A percentile compares a stretch with the other conserved stretches of the same genome.
Conservation (phyloP, 345 rosid species). For the Camelina sativa region DNA sequence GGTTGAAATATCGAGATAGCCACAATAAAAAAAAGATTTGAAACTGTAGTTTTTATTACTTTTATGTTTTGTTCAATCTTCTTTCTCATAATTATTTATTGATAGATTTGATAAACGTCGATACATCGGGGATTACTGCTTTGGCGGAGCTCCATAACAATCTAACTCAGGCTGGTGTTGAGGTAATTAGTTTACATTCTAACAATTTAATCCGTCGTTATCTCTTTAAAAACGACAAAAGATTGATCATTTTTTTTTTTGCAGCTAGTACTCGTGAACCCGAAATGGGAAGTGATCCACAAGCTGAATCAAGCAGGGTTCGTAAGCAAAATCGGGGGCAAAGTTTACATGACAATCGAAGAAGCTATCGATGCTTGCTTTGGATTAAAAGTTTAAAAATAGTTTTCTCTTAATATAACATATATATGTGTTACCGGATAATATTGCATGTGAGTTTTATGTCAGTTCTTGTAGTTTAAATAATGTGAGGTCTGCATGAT, state of each 20-base stretch:
- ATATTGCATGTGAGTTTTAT: constrained; percentile 31
- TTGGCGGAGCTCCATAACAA: constrained; percentile 64
- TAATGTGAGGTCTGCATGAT: constrained; percentile 20
- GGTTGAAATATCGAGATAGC: neutral
- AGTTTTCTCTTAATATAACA: neutral
- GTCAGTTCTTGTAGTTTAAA: neutral
- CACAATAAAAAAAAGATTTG: neutral
- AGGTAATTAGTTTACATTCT: constrained; percentile 50
- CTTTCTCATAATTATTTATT: neutral
- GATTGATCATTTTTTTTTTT: neutral
- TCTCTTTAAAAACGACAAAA: neutral
- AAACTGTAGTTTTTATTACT: neutral
- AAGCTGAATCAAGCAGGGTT: constrained; percentile 70
- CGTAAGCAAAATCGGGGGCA: constrained; percentile 64
- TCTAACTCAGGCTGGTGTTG: constrained; percentile 53
- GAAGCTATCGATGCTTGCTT: constrained; percentile 75
- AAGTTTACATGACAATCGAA: constrained; percentile 62
- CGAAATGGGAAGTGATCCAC: constrained; percentile 84
- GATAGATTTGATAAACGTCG: constrained; percentile 70
- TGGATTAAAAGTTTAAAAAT: constrained; percentile 36
- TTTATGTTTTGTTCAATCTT: neutral
- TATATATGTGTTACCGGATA: neutral
- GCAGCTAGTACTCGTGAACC: constrained; percentile 77
- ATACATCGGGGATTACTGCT: constrained; percentile 80
- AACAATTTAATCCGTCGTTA: neutral